Evolutionary conservation across 169 alveolate species (phyloP), one percentile per base, ranked within the genome.

Genomic region (Cryptosporidium meleagridis): DNA sequence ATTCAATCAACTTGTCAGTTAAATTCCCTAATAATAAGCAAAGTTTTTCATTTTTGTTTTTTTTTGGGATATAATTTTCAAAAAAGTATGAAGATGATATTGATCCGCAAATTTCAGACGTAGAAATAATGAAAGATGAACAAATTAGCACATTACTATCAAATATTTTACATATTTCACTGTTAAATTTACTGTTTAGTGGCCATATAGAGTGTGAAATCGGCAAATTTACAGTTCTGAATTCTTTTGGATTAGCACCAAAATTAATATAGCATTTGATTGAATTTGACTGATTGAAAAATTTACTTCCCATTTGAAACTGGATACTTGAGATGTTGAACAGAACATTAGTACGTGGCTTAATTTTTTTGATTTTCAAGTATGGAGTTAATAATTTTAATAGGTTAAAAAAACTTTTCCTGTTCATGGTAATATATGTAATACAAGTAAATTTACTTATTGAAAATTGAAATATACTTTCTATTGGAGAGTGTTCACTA

Each of bases 91-190:
- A 45, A 35, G 31, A 45, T 72, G 85, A 35, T 29, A 45, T 55
- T 48, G 85, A 72, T 21, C 70, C 70, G 21, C 52, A 52, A 21
- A 31, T 23, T 0, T 48, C 69, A 5, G 85, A 53, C 3, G 70
- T 31, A 3, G 85, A 72, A 33, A 72, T 72, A 10, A 72, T 48
- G 23, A 72, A 72, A 1, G 45, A 31, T 44, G 85, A 72, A 72
- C 58, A 72, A 4, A 8, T 10, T 12, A 72, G 7, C 29, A 23
- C n/a, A 14, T 72, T 35, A 18, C 21, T 53, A 16, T 52, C 35
- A 18, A 72, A 72, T 31, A 72, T 45, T 23, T 31, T 33, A 8
- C 70, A 52, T n/a, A 72, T 29, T 21, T 72, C 85, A 23, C 35
- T 45, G 31, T 52, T 45, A 23, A 72, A 72, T 18, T 53, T 48